A percentile compares a stretch with the other conserved stretches of the same genome.
Evolutionary conservation across 2,329 filamentous ascomycete species (phyloP).

Genomic region (Colletotrichum sp.): DNA sequence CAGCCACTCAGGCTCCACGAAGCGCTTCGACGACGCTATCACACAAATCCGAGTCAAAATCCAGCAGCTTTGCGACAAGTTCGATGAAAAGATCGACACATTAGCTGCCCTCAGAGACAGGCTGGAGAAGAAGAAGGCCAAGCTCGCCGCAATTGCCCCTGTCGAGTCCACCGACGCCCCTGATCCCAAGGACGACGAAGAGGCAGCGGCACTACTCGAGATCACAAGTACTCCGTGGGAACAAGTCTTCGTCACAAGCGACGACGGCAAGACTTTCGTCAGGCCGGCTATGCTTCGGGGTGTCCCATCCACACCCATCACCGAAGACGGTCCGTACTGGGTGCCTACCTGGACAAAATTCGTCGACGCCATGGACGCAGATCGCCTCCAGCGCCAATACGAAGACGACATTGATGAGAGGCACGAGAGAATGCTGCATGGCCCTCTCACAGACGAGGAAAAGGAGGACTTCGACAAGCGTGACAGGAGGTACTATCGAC

Average conservation of each 20-base stretch:
- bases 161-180: background rate
- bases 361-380: slow-evolving; percentile 28
- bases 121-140: background rate
- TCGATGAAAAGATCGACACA: background rate
- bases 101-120: background rate
- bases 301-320: slow-evolving; percentile 30
- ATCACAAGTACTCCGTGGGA: slow-evolving; percentile 16
- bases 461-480: background rate
- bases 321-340: slow-evolving; percentile 34
- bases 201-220: background rate
- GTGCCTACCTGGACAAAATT: slow-evolving; percentile 33
- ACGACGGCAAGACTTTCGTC: slow-evolving; percentile 27
- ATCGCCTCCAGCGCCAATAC: slow-evolving; percentile 14
- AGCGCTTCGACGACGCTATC: background rate
- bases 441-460: background rate
- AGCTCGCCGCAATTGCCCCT: background rate
- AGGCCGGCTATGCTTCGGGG: slow-evolving; percentile 28
- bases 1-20: background rate
- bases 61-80: background rate
- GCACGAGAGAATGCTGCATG: background rate
- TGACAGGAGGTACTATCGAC: slow-evolving; percentile 16
- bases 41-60: background rate
- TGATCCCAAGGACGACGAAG: background rate
- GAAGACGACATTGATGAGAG: background rate
- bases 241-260: slow-evolving; percentile 13